A percentile compares a stretch with the other conserved stretches of the same genome.
Conservation (phyloP, 768 basidiomycete species). For the Mycena galopus region DNA sequence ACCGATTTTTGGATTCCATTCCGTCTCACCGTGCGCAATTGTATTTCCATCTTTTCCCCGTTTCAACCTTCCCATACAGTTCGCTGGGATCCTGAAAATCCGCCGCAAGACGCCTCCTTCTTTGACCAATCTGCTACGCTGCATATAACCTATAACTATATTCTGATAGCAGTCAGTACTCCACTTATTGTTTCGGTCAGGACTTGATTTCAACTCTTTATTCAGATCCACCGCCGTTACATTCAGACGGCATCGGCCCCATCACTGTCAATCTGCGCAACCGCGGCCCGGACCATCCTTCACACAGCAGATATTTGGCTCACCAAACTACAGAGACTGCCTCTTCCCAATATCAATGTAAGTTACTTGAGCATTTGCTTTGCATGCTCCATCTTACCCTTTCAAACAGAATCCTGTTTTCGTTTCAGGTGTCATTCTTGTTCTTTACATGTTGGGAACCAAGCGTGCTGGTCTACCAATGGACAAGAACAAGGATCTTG, state of each 20-base stretch:
- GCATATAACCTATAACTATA: no score
- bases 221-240: constrained; percentile 62
- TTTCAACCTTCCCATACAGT: constrained; percentile 20
- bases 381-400: no score
- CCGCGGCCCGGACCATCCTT: constrained; percentile 61
- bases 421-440: no score
- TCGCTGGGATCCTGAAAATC: constrained; percentile 35
- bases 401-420: background rate
- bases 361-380: background rate
- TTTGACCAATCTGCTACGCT: no score
- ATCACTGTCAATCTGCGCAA: constrained; percentile 64
- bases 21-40: constrained; percentile 64
- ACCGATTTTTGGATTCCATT: constrained; percentile 71
- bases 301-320: no score
- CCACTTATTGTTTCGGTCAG: constrained; percentile 54
- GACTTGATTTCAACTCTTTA: constrained; percentile 37
- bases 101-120: constrained; percentile 37
- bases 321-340: no score
- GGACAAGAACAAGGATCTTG: constrained; percentile 1
- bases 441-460: no score
- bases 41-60: background rate
- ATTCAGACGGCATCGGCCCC: constrained; percentile 58
- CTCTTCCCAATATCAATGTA: constrained; percentile 13
- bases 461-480: constrained; percentile 4
- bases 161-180: constrained; percentile 56